A percentile compares a stretch with the other conserved stretches of the same genome.
Conservation (phyloP, 2,329 filamentous ascomycete genomes). For the Colletotrichum phormii region DNA sequence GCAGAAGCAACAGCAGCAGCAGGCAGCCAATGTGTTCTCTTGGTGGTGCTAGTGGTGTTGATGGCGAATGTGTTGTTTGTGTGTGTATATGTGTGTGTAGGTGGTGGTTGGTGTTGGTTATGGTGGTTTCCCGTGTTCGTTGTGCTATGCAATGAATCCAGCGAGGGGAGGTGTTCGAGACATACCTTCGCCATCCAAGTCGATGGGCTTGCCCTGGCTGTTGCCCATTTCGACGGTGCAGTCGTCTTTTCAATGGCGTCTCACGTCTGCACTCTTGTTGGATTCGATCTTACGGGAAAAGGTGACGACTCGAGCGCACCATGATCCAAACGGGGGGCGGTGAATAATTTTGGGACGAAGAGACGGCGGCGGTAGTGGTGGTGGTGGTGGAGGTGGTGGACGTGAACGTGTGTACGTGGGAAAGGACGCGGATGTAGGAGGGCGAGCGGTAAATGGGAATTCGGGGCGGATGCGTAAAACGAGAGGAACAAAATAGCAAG, state of each 20-base stretch:
- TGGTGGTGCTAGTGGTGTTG: background rate
- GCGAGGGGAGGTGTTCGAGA: constrained; percentile 38
- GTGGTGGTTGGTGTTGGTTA: background rate
- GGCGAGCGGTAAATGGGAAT: constrained; percentile 1
- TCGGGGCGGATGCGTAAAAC: constrained; percentile 24
- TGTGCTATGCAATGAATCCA: constrained; percentile 7
- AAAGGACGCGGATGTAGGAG: constrained; percentile 16
- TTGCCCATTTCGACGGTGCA: constrained; percentile 79
- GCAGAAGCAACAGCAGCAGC: background rate
- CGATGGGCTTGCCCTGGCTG: constrained; percentile 91
- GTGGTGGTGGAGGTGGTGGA: no score
- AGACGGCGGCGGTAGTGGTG: background rate
- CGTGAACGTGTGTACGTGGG: no score
- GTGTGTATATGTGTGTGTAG: background rate
- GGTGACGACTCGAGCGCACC: constrained; percentile 29
- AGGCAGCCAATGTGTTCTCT: background rate
- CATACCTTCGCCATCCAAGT: constrained; percentile 92
- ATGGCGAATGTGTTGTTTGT: background rate
- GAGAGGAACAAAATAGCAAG: constrained; percentile 19
- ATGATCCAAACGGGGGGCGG: constrained; percentile 31
- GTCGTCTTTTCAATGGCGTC: constrained; percentile 32
- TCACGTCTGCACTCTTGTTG: constrained; percentile 35
- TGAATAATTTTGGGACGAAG: constrained; percentile 2
- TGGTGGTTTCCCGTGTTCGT: background rate
- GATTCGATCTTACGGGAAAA: constrained; percentile 31